phyloP scores from a whole-genome alignment of 225 moss, liverwort and hornwort species.

The Polytrichum commune region DNA sequence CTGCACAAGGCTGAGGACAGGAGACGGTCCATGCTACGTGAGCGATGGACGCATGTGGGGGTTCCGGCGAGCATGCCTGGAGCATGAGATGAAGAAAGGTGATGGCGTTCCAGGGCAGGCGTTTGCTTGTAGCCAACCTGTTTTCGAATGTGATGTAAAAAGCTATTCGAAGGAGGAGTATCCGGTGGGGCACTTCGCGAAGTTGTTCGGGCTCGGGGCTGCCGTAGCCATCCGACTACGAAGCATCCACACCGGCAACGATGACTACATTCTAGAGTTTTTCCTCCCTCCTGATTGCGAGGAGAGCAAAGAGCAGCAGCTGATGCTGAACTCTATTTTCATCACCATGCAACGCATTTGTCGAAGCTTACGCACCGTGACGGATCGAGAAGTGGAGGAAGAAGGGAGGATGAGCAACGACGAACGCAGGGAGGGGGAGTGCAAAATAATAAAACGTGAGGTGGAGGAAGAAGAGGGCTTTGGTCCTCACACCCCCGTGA shows the following conservation, averaged over 20 bases:
- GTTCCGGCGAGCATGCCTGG: constrained; percentile 73
- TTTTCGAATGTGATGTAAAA: constrained; percentile 72
- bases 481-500: constrained; percentile 8
- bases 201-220: constrained; percentile 73
- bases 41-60: constrained; percentile 69
- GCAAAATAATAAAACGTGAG: constrained; percentile 22
- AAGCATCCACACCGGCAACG: constrained; percentile 69
- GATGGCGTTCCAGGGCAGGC: constrained; percentile 81
- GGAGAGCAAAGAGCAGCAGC: constrained; percentile 72
- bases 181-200: constrained; percentile 71
- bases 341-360: constrained; percentile 88
- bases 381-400: constrained; percentile 65
- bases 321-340: constrained; percentile 70
- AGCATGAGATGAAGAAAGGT: constrained; percentile 68
- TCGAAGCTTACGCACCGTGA: constrained; percentile 77
- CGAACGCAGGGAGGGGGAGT: constrained; percentile 2
- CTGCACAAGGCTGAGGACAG: constrained; percentile 50
- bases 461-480: constrained; percentile 20
- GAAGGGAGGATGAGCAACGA: constrained; percentile 21
- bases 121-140: constrained; percentile 70
- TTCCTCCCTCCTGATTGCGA: constrained; percentile 68
- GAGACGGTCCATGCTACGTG: constrained; percentile 70
- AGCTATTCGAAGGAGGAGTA: constrained; percentile 56
- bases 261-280: constrained; percentile 86
- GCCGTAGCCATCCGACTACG: constrained; percentile 86